Evolutionary conservation across 2,329 filamentous ascomycete species (phyloP).

Genomic region (Aspergillus pseudotamarii): DNA sequence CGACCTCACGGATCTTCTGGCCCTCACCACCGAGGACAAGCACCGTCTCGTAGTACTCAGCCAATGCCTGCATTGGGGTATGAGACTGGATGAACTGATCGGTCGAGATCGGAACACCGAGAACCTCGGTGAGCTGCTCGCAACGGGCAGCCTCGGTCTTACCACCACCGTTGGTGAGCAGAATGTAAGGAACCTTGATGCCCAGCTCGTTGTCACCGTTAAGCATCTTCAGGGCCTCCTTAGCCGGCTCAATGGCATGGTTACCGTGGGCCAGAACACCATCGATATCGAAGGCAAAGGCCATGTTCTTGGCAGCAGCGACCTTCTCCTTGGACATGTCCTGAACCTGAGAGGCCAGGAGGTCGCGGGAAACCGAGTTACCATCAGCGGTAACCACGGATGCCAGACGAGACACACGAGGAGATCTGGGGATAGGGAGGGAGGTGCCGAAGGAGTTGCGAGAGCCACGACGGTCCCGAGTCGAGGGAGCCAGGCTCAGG

Average conservation of each 20-base stretch:
- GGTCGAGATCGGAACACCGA: conserved; percentile 65
- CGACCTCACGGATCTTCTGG: conserved; percentile 73
- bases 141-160: conserved; percentile 69
- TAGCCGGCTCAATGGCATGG: conserved; percentile 68
- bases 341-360: conserved; percentile 71
- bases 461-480: conserved; percentile 68
- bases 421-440: conserved; percentile 71
- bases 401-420: conserved; percentile 69
- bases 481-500: conserved; percentile 68
- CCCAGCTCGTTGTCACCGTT: conserved; percentile 77
- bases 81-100: conserved; percentile 79
- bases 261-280: conserved; percentile 76
- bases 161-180: conserved; percentile 74
- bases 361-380: conserved; percentile 62
- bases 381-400: conserved; percentile 58
- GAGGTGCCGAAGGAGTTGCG: conserved; percentile 76
- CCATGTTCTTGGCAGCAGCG: conserved; percentile 73
- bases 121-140: conserved; percentile 68
- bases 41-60: conserved; percentile 76
- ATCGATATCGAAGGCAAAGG: conserved; percentile 71
- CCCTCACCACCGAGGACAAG: conserved; percentile 76
- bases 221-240: conserved; percentile 68
- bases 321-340: conserved; percentile 68
- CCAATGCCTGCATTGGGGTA: conserved; percentile 74
- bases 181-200: conserved; percentile 76